Evolutionary conservation across 164 flowering plant species (phyloP), one percentile per base, ranked within the genome.

Genomic region (Annona cherimola): DNA sequence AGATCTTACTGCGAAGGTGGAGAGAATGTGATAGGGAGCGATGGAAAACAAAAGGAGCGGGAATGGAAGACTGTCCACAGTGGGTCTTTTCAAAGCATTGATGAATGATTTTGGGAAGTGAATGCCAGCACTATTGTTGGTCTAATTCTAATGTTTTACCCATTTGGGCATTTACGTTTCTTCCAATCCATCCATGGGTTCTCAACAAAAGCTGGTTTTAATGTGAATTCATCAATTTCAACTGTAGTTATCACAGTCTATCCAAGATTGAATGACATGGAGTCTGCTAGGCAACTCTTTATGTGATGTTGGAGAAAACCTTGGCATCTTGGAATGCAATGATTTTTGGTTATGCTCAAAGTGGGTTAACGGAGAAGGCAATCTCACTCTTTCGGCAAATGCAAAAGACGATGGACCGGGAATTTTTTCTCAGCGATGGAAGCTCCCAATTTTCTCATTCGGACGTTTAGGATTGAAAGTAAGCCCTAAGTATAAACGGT

Each of bases 251-350:
- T 79, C 41, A 94, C 97, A 57, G 89, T 88, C 44, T 91, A 92
- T 69, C 79, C 83, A 71, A 85, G 94, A 80, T 77, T 89, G 40
- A 87, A 86, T 83, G 94, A 92, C 71, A 83, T 86, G 59, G 89
- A 83, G 59, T 78, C 70, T 46, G 98, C 96, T 2, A 66, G 87
- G 74, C 74, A 75, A 81, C 79, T 92, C 45, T 94, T 94, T 74
- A 91, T 70, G 93, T 89, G 66, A 82, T 85, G 54, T 79, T 85
- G 2, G 88, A 85, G 45, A 91, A 84, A 81, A 85, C 82, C 72
- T 78, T 90, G 79, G 90, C 86, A 18, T 81, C 93, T 70, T 92
- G 99, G 99, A 94, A 94, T 72, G 88, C 97, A n/a, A 94, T 94
- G 93, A 89, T 94, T 50, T 87, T 97, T 12, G 96, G 96, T 41